phyloP scores from a whole-genome alignment of 345 rosid genomes.

The Cardiospermum halicacabum region DNA sequence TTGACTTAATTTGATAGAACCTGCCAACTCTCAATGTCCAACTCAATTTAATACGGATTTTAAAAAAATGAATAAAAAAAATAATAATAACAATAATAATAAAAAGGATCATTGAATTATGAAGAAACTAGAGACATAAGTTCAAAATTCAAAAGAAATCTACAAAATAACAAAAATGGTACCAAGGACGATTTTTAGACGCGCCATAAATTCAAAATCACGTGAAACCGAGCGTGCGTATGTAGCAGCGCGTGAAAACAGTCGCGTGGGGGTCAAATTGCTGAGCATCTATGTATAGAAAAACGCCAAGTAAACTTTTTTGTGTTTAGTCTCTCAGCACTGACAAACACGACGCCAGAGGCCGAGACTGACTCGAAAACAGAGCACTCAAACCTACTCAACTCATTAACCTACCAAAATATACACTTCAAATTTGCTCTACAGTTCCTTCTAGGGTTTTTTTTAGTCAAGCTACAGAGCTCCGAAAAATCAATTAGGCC shows the following conservation, averaged over 20 bases:
- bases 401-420: background rate
- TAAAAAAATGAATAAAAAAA: no score
- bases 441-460: no score
- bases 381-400: background rate
- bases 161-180: background rate
- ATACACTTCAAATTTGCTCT: no score
- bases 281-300: background rate
- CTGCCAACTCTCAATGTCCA: no score
- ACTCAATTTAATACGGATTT: no score
- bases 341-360: slow-evolving; percentile 2
- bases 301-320: background rate
- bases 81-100: no score
- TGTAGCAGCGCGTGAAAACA: background rate
- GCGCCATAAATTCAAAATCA: slow-evolving; percentile 11
- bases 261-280: background rate
- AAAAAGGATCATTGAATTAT: no score
- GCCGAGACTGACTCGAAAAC: slow-evolving; percentile 12
- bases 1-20: no score
- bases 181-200: background rate
- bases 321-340: background rate
- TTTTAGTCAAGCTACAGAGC: background rate
- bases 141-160: slow-evolving; percentile 3
- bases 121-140: background rate
- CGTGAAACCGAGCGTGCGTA: slow-evolving; percentile 16
- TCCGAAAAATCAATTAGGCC: background rate